Percentiles rank a stretch among this genome's conserved stretches.
Evolutionary conservation across 108 stramenopile genomes (phyloP).

Genomic region (Skeletonema menzelii): DNA sequence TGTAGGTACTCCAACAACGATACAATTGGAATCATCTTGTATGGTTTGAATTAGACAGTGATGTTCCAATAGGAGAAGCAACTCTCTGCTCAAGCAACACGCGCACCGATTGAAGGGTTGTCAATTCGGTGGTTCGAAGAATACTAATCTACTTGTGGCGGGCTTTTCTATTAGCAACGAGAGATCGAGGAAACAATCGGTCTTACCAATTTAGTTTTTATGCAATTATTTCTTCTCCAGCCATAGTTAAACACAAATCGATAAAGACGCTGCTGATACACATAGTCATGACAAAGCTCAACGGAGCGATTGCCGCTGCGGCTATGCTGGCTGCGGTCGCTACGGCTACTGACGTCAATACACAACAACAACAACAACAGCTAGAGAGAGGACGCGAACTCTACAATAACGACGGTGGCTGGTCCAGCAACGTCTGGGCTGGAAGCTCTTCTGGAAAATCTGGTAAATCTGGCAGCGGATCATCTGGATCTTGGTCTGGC

Average conservation of each 20-base stretch:
- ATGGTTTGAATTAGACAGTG: neutral
- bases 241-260: neutral
- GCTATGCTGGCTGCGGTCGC: neutral
- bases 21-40: too few relatives aligned
- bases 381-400: neutral
- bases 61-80: neutral
- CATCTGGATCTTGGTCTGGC: neutral
- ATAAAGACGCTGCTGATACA: neutral
- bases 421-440: neutral
- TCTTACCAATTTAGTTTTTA: neutral
- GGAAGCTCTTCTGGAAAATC: neutral
- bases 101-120: too few relatives aligned
- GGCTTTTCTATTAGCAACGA: neutral
- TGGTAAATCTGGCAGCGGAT: neutral
- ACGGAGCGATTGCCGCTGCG: neutral
- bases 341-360: neutral
- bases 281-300: neutral
- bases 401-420: neutral
- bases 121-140: too few relatives aligned
- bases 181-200: too few relatives aligned
- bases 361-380: neutral
- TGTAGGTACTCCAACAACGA: too few relatives aligned
- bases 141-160: too few relatives aligned
- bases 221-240: neutral
- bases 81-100: neutral